phyloP scores from a whole-genome alignment of 2,329 filamentous ascomycete genomes.

The Verruconis gallopava region DNA sequence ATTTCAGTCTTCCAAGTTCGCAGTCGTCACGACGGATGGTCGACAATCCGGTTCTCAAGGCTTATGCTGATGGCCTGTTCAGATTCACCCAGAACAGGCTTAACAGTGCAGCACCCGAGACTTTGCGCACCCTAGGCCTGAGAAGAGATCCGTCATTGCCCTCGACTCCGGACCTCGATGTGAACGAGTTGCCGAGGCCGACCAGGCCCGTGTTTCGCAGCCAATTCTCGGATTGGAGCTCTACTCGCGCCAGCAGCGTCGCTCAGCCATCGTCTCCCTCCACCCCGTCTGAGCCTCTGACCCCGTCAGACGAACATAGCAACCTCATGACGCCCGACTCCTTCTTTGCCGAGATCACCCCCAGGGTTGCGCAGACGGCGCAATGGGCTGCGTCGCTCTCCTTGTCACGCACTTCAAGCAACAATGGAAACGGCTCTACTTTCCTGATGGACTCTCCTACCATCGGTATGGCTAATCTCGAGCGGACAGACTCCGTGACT shows the following conservation, averaged over 20 bases:
- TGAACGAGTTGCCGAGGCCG: constrained; percentile 1
- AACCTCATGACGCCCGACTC: constrained; percentile 8
- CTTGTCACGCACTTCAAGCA: constrained; percentile 4
- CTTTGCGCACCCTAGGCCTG: background rate
- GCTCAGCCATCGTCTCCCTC: constrained; percentile 2
- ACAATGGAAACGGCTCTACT: background rate
- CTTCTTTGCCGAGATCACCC: constrained; percentile 8
- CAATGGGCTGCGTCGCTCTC: constrained; percentile 1
- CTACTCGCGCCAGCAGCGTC: background rate
- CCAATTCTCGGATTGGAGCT: constrained; percentile 10
- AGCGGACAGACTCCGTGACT: background rate
- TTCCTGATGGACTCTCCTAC: background rate
- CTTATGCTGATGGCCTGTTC: constrained; percentile 10
- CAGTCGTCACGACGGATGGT: constrained; percentile 7
- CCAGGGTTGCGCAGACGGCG: constrained; percentile 1
- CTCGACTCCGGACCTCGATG: constrained; percentile 4
- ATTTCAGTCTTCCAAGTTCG: background rate
- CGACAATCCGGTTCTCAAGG: constrained; percentile 2
- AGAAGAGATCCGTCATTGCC: background rate
- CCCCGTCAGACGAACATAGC: constrained; percentile 6
- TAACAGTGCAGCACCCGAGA: constrained; percentile 4
- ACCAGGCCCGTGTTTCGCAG: constrained; percentile 2
- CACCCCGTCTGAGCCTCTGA: constrained; percentile 3
- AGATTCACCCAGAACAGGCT: constrained; percentile 8
- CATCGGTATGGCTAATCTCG: background rate